Evolutionary conservation across 2,329 filamentous ascomycete species (phyloP).

Genomic region (Cladorrhinum sp.): DNA sequence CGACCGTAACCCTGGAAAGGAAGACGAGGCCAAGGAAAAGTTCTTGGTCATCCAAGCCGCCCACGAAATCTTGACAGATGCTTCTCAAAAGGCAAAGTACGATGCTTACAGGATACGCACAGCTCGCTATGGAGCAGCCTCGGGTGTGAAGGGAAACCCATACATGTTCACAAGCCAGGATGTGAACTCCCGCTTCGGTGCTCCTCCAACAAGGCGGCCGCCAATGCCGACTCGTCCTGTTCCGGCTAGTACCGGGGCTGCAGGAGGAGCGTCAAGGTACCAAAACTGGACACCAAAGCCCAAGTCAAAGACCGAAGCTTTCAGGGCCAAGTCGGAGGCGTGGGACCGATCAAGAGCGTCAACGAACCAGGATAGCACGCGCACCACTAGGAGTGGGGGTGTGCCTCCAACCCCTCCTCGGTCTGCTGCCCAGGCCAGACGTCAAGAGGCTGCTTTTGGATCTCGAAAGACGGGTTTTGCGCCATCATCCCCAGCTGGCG

Average conservation of each 20-base stretch:
- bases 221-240: conserved; percentile 25
- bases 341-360: conserved; percentile 27
- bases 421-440: conserved; percentile 52
- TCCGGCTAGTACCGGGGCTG: conserved; percentile 17
- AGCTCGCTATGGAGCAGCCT: conserved; percentile 45
- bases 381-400: conserved; percentile 10
- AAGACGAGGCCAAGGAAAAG: conserved; percentile 73
- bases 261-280: conserved; percentile 26
- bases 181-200: conserved; percentile 40
- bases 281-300: conserved; percentile 22
- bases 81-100: conserved; percentile 50
- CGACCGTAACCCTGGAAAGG: conserved; percentile 81
- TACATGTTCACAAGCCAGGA: conserved; percentile 48
- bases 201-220: conserved; percentile 37
- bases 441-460: conserved; percentile 55
- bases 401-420: conserved; percentile 44
- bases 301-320: conserved; percentile 17
- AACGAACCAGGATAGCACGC: conserved; percentile 17
- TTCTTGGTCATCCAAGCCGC: conserved; percentile 86
- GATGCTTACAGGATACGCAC: conserved; percentile 45
- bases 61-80: conserved; percentile 66
- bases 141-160: conserved; percentile 56
- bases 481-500: conserved; percentile 48
- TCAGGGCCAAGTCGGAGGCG: conserved; percentile 22
- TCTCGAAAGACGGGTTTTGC: conserved; percentile 47